Conservation (phyloP, 2,329 filamentous ascomycete genomes). For the Colletotrichum destructivum region DNA sequence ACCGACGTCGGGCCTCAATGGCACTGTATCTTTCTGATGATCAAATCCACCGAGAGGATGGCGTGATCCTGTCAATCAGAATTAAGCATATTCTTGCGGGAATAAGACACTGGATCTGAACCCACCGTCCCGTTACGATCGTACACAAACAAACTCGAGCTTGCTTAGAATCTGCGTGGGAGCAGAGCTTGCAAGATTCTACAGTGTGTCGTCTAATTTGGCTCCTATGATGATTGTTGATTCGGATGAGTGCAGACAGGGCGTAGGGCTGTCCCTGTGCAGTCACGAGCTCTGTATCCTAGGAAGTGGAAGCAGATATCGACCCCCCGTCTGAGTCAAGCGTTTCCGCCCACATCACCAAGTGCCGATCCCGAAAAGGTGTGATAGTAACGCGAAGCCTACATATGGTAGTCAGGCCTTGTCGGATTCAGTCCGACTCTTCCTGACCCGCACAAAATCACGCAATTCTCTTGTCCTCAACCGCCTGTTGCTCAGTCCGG, state of each 20-base stretch:
- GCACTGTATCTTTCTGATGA: not conserved
- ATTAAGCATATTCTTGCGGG: not conserved
- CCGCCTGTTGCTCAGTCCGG: not conserved
- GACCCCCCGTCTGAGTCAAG: not conserved
- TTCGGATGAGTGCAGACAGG: not conserved
- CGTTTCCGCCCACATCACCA: not conserved
- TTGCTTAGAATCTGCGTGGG: not conserved
- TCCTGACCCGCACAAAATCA: not conserved
- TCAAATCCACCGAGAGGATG: not conserved
- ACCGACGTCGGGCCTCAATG: not conserved
- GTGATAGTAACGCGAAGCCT: not conserved
- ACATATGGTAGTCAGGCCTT: not conserved
- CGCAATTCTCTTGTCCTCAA: not conserved
- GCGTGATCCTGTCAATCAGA: not conserved
- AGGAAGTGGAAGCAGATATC: not conserved
- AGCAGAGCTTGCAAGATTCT: not conserved
- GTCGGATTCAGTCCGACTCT: not conserved
- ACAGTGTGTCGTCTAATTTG: not conserved
- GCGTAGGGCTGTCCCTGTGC: not conserved
- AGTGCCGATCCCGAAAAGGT: not conserved
- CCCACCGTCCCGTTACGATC: not conserved
- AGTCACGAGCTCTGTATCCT: not conserved
- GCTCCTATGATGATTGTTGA: not conserved
- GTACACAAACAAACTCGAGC: not conserved
- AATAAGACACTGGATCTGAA: not conserved